Base-by-base conservation (phyloP, 768 basidiomycete species). In the button mushroom (Agaricus bisporus) region DNA sequence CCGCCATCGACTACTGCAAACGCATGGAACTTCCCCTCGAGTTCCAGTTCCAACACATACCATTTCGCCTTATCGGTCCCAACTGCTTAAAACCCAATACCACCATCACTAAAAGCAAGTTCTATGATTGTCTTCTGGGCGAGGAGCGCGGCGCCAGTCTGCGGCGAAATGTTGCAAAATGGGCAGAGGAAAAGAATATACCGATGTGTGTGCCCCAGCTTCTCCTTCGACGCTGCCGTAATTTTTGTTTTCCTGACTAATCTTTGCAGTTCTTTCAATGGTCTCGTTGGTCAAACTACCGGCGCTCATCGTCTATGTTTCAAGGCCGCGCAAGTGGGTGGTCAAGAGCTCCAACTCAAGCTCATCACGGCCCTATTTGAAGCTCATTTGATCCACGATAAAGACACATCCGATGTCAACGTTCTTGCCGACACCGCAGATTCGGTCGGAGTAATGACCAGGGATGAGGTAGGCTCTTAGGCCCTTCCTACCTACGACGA, bases 221-320 rank as follows among this genome's bases (percentile, higher is more conserved):
- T 50, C 56, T 43, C 20, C 25, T 41, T 47, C 46, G 28, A 11
- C 9, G 14, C 25, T 26, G 26, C 49, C 41, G 48, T 17, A 36
- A 32, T 6, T 7, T 11, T 7, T 7, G 32, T 22, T 1, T 32
- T 32, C 5, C 41, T 38, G 18, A 41, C 32, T 39, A 14, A 22
- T 38, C 20, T n/a, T n/a, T 11, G 14, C 60, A 88, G 86, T 49
- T 70, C 73, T 4, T 82, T 81, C 61, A 73, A 72, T 14, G 87
- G 87, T 17, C 72, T 73, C 12, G 73, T 91, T 57, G 74, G 78
- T 49, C 80, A 82, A 61, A 86, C 88, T n/a, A 82, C 75, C 36
- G 70, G 74, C 17, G 85, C 85, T 8, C 90, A 91, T 65, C 79
- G 89, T 10, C 72, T 93, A 25, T 73, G 84, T 28, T 78, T 79